These are phyloP conservation scores for Graphilbum fragrans DNA, from an alignment of 2,329 filamentous ascomycete species.

Conservation along the genomic window DNA sequence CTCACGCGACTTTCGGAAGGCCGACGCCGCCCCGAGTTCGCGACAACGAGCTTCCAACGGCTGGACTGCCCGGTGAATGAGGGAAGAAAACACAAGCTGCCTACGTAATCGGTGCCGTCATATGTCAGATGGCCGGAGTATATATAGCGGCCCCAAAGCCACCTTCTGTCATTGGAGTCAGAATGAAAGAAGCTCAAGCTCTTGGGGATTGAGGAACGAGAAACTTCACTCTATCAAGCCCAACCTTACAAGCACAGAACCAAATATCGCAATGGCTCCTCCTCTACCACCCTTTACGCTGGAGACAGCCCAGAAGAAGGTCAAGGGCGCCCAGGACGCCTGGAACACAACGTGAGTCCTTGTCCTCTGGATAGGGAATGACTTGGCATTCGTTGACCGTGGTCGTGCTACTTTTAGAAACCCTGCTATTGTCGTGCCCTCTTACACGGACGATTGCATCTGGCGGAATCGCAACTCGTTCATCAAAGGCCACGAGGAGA, in stretches of 20 bases:
- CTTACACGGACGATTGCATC: slow-evolving; percentile 63
- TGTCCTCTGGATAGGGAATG: background rate
- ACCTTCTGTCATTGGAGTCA: no score
- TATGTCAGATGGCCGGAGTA: no score
- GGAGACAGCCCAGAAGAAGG: slow-evolving; percentile 60
- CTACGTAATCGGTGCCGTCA: no score
- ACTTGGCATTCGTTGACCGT: background rate
- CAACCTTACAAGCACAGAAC: background rate
- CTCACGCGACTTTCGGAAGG: no score
- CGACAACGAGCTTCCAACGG: no score
- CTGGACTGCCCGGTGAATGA: no score
- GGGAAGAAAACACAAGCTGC: no score
- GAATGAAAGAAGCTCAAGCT: no score
- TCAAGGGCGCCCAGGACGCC: slow-evolving; percentile 70
- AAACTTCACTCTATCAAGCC: background rate
- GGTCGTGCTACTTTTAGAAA: slow-evolving; percentile 18
- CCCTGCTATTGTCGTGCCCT: slow-evolving; percentile 51
- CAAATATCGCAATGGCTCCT: slow-evolving; percentile 1
- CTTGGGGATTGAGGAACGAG: no score
- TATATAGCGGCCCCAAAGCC: no score
- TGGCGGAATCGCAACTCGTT: slow-evolving; percentile 72
- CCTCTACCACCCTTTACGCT: slow-evolving; percentile 44
- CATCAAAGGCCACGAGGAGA: slow-evolving; percentile 53
- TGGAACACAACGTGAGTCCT: slow-evolving; percentile 62
- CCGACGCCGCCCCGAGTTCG: no score